Evolutionary conservation across 192 early-diverging fungal genomes (phyloP), one percentile per base, ranked within the genome.

Genomic region (Backusella mclennaniae): DNA sequence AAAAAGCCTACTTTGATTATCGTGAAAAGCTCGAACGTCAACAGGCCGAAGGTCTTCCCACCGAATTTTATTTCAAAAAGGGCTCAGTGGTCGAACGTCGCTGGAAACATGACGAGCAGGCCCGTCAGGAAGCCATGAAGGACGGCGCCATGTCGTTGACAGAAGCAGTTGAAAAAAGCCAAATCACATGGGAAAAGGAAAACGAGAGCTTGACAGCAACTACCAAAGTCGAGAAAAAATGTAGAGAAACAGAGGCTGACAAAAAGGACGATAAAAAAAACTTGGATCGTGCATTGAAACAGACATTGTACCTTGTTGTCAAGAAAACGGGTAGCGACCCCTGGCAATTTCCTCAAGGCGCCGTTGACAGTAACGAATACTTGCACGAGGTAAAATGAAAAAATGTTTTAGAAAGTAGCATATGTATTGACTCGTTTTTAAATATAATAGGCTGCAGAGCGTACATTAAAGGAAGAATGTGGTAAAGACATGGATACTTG

Each of bases 251-350:
- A 6, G 82, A 88, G 70, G 91, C 90, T 1, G 94, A 97, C 79
- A 80, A 76, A 31, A 81, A 67, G 17, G 86, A 90, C 23, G 93
- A 95, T 76, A 66, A 89, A 15, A 89, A 83, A 80, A 91, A 87
- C n/a, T 79, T 96, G 76, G 92, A 97, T 85, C 87, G 96, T 74
- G 87, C 84, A 41, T 87, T 95, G 74, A 85, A 92, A 68, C 71
- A 91, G 78, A 93, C 93, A 19, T 82, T 97, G 76, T 97, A 94
- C 84, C 78, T 97, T 59, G 85, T 96, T 69, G 92, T 96, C 21
- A 93, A 92, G 79, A 52, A 75, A 59, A 9, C 9, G 19, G 82
- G 69, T 83, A 85, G 0, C 63, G 80, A 89, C 49, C 71, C 78
- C 59, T 96, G 95, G 95, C 82, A 85, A 77, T 90, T 96, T 69